phyloP scores from a whole-genome alignment of 129 eudicot species.

The Apium graveolens region DNA sequence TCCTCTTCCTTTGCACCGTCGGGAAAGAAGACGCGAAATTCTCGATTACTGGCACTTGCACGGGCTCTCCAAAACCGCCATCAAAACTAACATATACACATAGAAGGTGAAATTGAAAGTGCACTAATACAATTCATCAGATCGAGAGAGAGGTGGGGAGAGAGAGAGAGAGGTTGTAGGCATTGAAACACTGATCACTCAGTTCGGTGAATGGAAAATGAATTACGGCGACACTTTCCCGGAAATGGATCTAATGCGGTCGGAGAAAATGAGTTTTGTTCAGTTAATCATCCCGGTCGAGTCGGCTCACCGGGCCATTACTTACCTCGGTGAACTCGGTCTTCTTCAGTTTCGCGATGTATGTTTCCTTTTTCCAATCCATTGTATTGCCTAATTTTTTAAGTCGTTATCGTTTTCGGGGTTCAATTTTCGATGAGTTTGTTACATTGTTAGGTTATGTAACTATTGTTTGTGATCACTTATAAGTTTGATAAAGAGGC shows the following conservation, averaged over 20 bases:
- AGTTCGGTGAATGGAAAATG: constrained; percentile 47
- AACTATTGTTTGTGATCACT: not conserved
- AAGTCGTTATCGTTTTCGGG: not conserved
- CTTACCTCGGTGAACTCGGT: constrained; percentile 91
- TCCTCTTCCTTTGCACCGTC: not conserved
- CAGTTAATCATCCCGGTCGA: constrained; percentile 93
- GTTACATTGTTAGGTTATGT: not conserved
- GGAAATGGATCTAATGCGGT: constrained; percentile 95
- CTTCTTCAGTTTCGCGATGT: constrained; percentile 90
- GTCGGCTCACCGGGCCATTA: constrained; percentile 89
- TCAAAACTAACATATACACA: not conserved
- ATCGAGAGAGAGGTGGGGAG: constrained; percentile 26
- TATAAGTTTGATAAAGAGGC: not conserved
- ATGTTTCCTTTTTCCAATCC: constrained; percentile 7
- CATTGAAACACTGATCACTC: not conserved
- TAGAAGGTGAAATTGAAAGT: not conserved
- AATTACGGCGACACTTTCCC: constrained; percentile 64
- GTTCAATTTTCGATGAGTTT: not conserved
- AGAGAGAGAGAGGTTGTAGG: constrained; percentile 31
- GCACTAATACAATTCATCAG: too few species aligned
- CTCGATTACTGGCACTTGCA: constrained; percentile 8
- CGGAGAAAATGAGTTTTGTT: constrained; percentile 82
- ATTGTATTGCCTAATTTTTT: not conserved
- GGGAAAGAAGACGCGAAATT: constrained; percentile 10
- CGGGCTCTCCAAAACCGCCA: not conserved